Evolutionary conservation across 75 land plant genomes (phyloP).

Genomic region (Isoetes taiwanensis): DNA sequence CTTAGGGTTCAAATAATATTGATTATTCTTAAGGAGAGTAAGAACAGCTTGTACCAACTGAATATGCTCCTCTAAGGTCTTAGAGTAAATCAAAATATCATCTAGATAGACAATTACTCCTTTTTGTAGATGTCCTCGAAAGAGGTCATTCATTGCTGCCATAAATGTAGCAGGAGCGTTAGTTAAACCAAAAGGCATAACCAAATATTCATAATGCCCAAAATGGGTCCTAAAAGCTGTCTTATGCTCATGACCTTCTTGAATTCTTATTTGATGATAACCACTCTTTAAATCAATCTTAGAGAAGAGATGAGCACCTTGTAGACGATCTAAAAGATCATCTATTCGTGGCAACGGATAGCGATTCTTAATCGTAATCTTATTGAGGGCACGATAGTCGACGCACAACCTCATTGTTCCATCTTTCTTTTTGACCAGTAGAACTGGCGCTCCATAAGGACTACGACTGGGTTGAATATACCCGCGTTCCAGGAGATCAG

Average conservation of each 20-base stretch:
- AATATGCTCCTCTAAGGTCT: not conserved
- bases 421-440: constrained; percentile 6
- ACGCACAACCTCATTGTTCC: no score
- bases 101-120: constrained; percentile 2
- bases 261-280: constrained; percentile 5
- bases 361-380: not conserved
- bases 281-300: constrained; percentile 2
- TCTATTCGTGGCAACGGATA: not conserved
- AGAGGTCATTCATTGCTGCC: not conserved
- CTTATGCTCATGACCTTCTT: constrained; percentile 4
- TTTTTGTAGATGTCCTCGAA: not conserved
- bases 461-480: not conserved
- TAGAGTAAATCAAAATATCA: not conserved
- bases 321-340: not conserved
- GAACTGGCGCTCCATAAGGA: not conserved
- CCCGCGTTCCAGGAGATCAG: not conserved
- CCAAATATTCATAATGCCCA: constrained; percentile 6
- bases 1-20: constrained; percentile 5
- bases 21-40: not conserved
- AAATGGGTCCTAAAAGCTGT: not conserved
- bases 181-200: constrained; percentile 6
- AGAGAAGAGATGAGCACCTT: not conserved
- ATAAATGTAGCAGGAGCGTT: constrained; percentile 3
- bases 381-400: constrained; percentile 1
- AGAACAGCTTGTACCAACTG: not conserved